Conservation (phyloP, 1,284 basidiomycete species). For the Schizophyllum commune region DNA sequence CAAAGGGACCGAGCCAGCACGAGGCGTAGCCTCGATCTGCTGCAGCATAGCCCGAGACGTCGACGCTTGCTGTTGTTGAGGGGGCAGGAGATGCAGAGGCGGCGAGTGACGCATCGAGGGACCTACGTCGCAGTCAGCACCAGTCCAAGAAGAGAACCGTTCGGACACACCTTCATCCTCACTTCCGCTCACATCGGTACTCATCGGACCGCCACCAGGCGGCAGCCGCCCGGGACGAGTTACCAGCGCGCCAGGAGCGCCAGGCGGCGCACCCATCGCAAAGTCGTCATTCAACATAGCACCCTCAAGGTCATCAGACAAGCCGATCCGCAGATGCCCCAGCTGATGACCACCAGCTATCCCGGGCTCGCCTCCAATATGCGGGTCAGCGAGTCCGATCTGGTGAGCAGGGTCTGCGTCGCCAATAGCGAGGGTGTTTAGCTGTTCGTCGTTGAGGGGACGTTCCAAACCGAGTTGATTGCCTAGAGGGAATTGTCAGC, state of each 20-base stretch:
- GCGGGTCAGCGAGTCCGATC: not conserved
- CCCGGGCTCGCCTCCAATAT: not conserved
- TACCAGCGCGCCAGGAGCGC: slow-evolving; percentile 60
- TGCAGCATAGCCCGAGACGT: not conserved
- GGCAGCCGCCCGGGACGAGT: slow-evolving; percentile 26
- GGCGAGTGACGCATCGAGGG: no score
- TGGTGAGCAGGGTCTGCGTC: no score
- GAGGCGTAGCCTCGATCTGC: not conserved
- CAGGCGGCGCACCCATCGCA: slow-evolving; percentile 80
- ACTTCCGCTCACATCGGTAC: slow-evolving; percentile 18
- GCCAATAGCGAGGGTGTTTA: no score
- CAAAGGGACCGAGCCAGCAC: not conserved
- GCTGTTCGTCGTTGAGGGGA: no score
- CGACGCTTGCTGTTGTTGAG: no score
- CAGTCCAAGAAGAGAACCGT: slow-evolving; percentile 7
- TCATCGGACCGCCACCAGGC: slow-evolving; percentile 19
- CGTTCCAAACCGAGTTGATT: no score
- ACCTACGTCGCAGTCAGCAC: no score
- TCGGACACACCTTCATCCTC: slow-evolving; percentile 12
- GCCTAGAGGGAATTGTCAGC: no score
- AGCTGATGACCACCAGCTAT: no score
- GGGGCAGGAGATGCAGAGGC: no score
- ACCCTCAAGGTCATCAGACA: slow-evolving; percentile 36
- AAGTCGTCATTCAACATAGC: slow-evolving; percentile 75
- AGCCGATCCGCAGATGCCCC: no score